Evolutionary conservation across 768 basidiomycete genomes (phyloP).

Genomic region (Fomitopsis serialis): DNA sequence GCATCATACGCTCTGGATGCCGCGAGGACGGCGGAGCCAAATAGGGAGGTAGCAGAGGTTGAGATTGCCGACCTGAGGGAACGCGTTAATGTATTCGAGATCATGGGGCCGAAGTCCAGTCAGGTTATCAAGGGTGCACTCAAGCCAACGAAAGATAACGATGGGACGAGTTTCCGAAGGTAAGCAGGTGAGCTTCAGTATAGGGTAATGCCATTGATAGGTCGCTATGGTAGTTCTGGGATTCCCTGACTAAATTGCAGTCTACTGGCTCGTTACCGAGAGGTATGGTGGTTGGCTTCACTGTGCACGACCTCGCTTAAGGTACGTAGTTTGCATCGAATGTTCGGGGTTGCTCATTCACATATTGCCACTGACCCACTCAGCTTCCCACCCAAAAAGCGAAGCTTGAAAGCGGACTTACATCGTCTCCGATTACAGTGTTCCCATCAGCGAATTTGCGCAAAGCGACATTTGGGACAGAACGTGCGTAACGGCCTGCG

Average conservation of each 20-base stretch:
- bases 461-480: constrained; percentile 72
- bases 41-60: constrained; percentile 30
- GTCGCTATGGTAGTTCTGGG: constrained; percentile 54
- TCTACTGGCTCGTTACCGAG: constrained; percentile 63
- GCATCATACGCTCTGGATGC: constrained; percentile 44
- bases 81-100: constrained; percentile 76
- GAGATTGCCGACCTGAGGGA: constrained; percentile 70
- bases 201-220: not conserved
- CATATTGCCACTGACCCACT: not conserved
- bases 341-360: not conserved
- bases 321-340: constrained; percentile 38
- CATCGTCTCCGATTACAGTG: constrained; percentile 28
- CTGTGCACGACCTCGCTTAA: constrained; percentile 84
- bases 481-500: constrained; percentile 42
- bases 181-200: constrained; percentile 18
- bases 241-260: constrained; percentile 51
- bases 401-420: constrained; percentile 31
- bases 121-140: constrained; percentile 51
- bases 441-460: constrained; percentile 59
- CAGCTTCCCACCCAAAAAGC: constrained; percentile 86
- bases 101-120: constrained; percentile 70
- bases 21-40: constrained; percentile 16
- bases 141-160: constrained; percentile 41
- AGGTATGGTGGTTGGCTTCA: constrained; percentile 75
- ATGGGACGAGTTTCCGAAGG: constrained; percentile 57